A percentile compares a stretch with the other conserved stretches of the same genome.
phyloP scores from a whole-genome alignment of 371 early-diverging fungal species.

The Mucor velutinosus region DNA sequence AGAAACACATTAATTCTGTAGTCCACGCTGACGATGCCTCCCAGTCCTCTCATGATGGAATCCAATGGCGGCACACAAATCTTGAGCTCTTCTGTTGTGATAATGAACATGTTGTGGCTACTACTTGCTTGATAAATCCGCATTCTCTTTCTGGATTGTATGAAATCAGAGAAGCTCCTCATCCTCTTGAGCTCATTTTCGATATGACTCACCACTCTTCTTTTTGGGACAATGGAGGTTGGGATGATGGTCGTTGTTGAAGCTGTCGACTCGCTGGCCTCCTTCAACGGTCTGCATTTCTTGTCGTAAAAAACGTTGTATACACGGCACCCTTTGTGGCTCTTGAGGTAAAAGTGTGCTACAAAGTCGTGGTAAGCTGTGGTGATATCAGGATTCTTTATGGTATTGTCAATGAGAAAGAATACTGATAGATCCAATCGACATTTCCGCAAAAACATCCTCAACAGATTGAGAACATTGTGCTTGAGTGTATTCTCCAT shows the following conservation, averaged over 20 bases:
- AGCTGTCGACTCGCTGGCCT: neutral
- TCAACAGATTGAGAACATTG: neutral
- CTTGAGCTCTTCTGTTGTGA: neutral
- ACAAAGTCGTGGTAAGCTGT: slow-evolving; percentile 1
- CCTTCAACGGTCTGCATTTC: neutral
- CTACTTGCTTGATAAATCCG: slow-evolving; percentile 6
- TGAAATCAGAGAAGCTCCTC: slow-evolving; percentile 7
- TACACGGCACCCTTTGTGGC: neutral
- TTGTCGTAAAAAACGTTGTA: slow-evolving; percentile 3
- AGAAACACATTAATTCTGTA: slow-evolving; percentile 5
- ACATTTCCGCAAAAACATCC: neutral
- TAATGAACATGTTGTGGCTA: slow-evolving; percentile 1
- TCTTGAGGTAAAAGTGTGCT: neutral
- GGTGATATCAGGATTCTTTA: neutral
- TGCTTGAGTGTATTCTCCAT: neutral
- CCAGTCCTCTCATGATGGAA: slow-evolving; percentile 4
- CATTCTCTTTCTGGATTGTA: neutral
- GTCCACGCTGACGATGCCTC: slow-evolving; percentile 1
- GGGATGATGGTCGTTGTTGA: neutral
- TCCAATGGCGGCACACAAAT: slow-evolving; percentile 5
- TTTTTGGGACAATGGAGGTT: neutral
- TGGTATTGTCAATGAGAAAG: slow-evolving; percentile 4
- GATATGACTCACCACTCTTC: neutral
- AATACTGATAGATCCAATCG: slow-evolving; percentile 1
- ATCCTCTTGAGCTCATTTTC: slow-evolving; percentile 5